Evolutionary conservation across 139 green algal species (phyloP).

Genomic region (Tetraselmis striata): DNA sequence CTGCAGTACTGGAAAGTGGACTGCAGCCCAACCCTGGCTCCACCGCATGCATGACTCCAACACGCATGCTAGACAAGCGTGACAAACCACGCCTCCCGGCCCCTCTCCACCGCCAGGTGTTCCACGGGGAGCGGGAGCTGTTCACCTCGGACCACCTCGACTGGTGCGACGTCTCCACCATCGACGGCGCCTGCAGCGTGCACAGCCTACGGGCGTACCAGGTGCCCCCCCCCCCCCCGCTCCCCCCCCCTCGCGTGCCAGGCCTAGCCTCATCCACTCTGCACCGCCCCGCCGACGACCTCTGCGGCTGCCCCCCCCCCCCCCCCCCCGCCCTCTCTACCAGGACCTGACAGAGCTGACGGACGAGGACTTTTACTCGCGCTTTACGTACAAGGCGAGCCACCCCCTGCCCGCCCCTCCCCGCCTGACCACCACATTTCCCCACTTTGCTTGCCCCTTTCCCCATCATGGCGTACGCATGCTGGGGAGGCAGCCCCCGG

Average conservation of each 20-base stretch:
- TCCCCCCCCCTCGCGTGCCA: too few relatives aligned
- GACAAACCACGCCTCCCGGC: neutral
- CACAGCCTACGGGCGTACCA: conserved; percentile 58
- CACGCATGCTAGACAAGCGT: neutral
- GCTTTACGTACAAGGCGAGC: conserved; percentile 64
- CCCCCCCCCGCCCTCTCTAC: too few relatives aligned
- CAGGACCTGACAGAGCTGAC: conserved; percentile 31
- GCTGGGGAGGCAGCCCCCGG: too few relatives aligned
- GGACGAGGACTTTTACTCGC: conserved; percentile 57
- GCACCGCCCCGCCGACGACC: too few relatives aligned
- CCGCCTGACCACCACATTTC: too few relatives aligned
- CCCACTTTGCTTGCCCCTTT: too few relatives aligned
- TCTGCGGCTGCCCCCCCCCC: too few relatives aligned
- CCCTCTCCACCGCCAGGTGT: conserved; percentile 42
- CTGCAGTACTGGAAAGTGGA: too few relatives aligned
- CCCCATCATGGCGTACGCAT: too few relatives aligned
- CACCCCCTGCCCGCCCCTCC: conserved; percentile 11
- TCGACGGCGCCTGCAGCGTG: conserved; percentile 51
- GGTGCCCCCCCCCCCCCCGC: conserved; percentile 9
- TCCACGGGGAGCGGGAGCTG: conserved; percentile 73
- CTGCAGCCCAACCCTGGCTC: too few relatives aligned
- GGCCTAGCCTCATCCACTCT: too few relatives aligned
- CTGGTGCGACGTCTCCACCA: conserved; percentile 32
- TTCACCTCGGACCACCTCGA: conserved; percentile 64
- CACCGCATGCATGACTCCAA: neutral